phyloP scores from a whole-genome alignment of 2,329 filamentous ascomycete species.

The Epichloe coenophiala region DNA sequence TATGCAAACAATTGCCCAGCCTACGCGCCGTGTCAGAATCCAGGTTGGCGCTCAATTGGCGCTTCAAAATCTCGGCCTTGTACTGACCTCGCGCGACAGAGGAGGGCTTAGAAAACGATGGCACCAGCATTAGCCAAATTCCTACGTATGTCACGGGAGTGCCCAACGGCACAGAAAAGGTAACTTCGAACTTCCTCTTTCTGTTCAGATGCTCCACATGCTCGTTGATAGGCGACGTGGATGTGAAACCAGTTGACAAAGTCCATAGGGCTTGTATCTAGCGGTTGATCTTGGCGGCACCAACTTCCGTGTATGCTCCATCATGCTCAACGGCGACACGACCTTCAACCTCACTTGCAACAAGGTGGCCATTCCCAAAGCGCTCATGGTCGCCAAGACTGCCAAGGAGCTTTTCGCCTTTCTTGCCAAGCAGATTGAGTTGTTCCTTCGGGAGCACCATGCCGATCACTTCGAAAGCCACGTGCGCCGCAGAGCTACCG shows the following conservation, averaged over 20 bases:
- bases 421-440: constrained; percentile 81
- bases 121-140: constrained; percentile 82
- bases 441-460: constrained; percentile 79
- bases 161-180: constrained; percentile 95
- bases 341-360: constrained; percentile 88
- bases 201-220: too few species aligned
- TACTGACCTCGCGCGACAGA: constrained; percentile 30
- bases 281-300: constrained; percentile 96
- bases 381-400: constrained; percentile 81
- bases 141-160: constrained; percentile 93
- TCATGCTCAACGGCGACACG: constrained; percentile 83
- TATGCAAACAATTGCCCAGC: constrained; percentile 17
- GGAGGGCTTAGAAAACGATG: constrained; percentile 67
- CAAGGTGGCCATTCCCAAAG: constrained; percentile 80
- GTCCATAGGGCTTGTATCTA: constrained; percentile 69
- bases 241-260: background rate
- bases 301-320: constrained; percentile 95
- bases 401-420: constrained; percentile 83
- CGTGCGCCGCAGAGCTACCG: constrained; percentile 48
- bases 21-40: background rate
- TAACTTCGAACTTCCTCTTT: constrained; percentile 3
- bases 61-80: background rate
- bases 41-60: background rate
- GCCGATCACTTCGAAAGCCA: constrained; percentile 70
- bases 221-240: background rate